Conservation (phyloP, 345 rosid genomes). For the Psidium guajava region DNA sequence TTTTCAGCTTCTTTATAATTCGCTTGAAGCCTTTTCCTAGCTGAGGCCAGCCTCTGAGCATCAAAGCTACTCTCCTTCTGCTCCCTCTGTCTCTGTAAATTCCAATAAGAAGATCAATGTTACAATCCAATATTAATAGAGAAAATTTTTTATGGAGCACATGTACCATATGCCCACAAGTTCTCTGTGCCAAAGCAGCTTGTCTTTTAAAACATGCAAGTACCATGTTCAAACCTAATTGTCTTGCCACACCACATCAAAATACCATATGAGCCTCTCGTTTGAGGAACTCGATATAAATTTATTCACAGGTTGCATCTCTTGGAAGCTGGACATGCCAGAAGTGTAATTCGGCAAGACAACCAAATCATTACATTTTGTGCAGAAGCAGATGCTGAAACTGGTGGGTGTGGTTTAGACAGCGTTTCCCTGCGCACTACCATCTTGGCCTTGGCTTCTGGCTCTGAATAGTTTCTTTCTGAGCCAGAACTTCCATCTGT, state of each 20-base stretch:
- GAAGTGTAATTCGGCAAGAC: neutral
- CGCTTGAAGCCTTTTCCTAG: conserved; percentile 77
- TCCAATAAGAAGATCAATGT: neutral
- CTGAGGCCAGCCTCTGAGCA: conserved; percentile 54
- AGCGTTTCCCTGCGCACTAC: conserved; percentile 44
- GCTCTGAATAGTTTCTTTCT: conserved; percentile 55
- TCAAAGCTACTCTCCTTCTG: conserved; percentile 46
- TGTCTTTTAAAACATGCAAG: neutral
- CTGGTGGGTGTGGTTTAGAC: conserved; percentile 25
- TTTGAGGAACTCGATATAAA: neutral
- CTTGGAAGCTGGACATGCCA: neutral
- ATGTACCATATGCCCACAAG: neutral
- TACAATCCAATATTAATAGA: neutral
- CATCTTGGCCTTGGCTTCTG: conserved; percentile 54
- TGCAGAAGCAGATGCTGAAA: conserved; percentile 29
- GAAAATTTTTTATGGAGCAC: neutral
- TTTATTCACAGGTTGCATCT: neutral
- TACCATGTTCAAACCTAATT: neutral
- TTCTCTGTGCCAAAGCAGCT: neutral
- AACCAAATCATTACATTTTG: conserved; percentile 29
- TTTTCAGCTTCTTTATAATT: conserved; percentile 87
- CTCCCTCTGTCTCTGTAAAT: conserved; percentile 58
- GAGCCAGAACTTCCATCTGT: conserved; percentile 73
- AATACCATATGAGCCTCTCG: neutral
- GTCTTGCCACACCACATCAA: neutral